Percentiles rank a stretch among this genome's conserved stretches.
Evolutionary conservation across 2,329 filamentous ascomycete species (phyloP).

Genomic region (Dactylellina sp.): DNA sequence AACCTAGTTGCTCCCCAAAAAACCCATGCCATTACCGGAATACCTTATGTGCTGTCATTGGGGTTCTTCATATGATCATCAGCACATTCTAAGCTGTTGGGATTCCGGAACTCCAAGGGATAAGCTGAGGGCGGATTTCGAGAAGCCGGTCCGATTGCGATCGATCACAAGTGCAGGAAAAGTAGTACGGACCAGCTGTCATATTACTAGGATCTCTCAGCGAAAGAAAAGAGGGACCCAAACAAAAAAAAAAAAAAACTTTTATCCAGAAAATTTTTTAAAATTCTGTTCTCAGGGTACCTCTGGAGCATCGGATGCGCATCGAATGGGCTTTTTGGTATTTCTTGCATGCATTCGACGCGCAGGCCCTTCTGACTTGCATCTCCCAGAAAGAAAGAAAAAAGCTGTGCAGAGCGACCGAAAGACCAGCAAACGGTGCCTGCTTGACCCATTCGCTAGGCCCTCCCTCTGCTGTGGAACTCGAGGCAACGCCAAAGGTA

Average conservation of each 20-base stretch:
- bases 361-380: conserved; percentile 34
- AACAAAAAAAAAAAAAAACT: conserved; percentile 8
- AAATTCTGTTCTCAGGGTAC: conserved; percentile 5
- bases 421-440: conserved; percentile 40
- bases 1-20: not conserved
- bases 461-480: conserved; percentile 33
- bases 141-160: not conserved
- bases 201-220: not conserved
- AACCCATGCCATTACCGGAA: conserved; percentile 2
- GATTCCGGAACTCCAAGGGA: not conserved
- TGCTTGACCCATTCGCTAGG: conserved; percentile 28
- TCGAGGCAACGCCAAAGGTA: conserved; percentile 13
- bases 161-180: conserved; percentile 2
- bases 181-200: conserved; percentile 15
- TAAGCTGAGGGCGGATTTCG: too few species aligned
- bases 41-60: conserved; percentile 30
- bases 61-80: conserved; percentile 38
- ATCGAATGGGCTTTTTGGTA: conserved; percentile 55
- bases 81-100: conserved; percentile 24
- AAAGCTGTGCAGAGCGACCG: conserved; percentile 27
- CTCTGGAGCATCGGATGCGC: conserved; percentile 51
- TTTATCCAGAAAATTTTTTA: conserved; percentile 7
- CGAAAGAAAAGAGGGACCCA: too few species aligned
- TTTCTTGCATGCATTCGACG: conserved; percentile 43
- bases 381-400: not conserved